Base-by-base conservation (phyloP, 192 early-diverging fungal species). In the Linnemannia schmuckeri region DNA sequence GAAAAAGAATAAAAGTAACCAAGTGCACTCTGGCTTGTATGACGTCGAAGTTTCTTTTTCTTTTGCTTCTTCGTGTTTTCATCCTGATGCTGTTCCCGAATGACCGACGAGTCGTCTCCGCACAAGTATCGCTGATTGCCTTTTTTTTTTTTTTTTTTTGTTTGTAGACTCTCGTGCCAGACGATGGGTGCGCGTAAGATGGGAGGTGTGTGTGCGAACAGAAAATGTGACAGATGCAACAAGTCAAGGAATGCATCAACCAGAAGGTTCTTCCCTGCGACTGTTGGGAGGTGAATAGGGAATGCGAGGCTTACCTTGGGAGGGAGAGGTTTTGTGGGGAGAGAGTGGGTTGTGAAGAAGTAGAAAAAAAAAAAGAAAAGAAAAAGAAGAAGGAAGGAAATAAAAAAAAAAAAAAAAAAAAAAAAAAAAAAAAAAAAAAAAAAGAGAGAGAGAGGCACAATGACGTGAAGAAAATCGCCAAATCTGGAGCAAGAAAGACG, bases 221-320 rank as follows among this genome's bases (percentile, higher is more conserved):
- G 3, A 13, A 10, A 33, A 66, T 3, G 30, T 35, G 27, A 66
- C 49, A 9, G 55, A 57, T 57, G 55, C 55, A 57, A 24, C 57
- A 24, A 27, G 57, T 10, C 9, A n/a, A 66, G 9, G 61, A 33
- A 7, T 61, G 61, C 61, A 63, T 66, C 61, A 15, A 66, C 27
- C 27, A 10, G n/a, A 22, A 61, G 61, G 27, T 30, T 66, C 61
- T 12, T 66, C 12, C 12, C 61, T 66, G 27, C 27, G 30, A 4
- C 9, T 66, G 61, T 9, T 30, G 12, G 4, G 27, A 66, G 15
- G 30, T 20, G 49, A 18, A 66, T 33, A 66, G 13, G n/a, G 30
- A 66, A 66, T 66, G 72, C 27, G 72, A 30, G 27, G 52, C 77
- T 79, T 79, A 79, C 77, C 70, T 79, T 38, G 68, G 66, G 71